These are phyloP conservation scores for Termitomyces heimii DNA, from an alignment of 768 basidiomycete species.

Conservation along the genomic window DNA sequence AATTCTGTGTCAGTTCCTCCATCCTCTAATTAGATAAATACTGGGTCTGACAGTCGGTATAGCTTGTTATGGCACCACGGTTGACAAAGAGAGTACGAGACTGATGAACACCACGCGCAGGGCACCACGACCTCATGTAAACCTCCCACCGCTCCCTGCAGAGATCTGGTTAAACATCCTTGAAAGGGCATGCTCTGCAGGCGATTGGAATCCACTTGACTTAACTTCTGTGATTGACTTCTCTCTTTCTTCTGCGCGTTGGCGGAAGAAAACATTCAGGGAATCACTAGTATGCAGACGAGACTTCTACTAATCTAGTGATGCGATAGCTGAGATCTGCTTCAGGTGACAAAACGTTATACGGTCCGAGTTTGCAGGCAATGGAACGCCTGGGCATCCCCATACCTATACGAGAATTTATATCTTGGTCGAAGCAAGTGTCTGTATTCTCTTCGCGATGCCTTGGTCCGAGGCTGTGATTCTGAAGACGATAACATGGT, in stretches of 20 bases:
- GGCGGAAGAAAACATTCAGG: slow-evolving; percentile 9
- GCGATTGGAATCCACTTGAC: slow-evolving; percentile 16
- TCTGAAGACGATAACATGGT: background rate
- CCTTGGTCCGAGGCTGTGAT: slow-evolving; percentile 1
- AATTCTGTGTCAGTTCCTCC: background rate
- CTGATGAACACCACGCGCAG: slow-evolving; percentile 12
- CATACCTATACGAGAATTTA: slow-evolving; percentile 21
- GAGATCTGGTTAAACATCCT: slow-evolving; percentile 24
- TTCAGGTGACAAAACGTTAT: slow-evolving; percentile 19
- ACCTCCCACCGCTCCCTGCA: slow-evolving; percentile 18
- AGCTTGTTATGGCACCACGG: background rate
- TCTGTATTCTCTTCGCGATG: slow-evolving; percentile 7
- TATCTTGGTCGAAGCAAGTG: slow-evolving; percentile 10
- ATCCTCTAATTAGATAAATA: background rate
- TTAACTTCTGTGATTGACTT: slow-evolving; percentile 12
- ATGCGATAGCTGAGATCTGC: background rate
- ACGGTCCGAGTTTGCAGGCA: slow-evolving; percentile 20
- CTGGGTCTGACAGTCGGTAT: background rate
- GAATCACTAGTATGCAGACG: slow-evolving; percentile 17
- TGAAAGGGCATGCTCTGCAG: slow-evolving; percentile 15
- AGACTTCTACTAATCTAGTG: background rate
- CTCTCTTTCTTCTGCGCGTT: slow-evolving; percentile 8
- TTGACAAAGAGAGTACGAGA: background rate
- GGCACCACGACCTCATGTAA: background rate
- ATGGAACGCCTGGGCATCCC: slow-evolving; percentile 17